These are phyloP conservation scores for Aspergillus sp. DNA, from an alignment of 2,329 filamentous ascomycete species.

Conservation along the genomic window DNA sequence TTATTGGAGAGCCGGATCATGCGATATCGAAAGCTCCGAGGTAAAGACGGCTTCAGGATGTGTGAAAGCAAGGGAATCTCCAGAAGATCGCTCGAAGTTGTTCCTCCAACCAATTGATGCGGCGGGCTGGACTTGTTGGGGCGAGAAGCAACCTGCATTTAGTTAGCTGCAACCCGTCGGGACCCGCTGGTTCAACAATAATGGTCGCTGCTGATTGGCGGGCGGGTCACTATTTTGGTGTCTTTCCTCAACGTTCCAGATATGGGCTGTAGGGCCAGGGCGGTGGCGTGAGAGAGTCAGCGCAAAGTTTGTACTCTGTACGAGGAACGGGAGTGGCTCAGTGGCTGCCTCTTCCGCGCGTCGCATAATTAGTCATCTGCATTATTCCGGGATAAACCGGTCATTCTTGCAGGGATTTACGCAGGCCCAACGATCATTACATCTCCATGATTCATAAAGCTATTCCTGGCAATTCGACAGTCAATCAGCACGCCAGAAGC, in stretches of 20 bases:
- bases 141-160: constrained; percentile 11
- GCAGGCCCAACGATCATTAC: background rate
- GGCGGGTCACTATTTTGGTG: background rate
- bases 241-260: background rate
- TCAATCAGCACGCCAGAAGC: background rate
- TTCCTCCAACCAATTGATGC: constrained; percentile 10
- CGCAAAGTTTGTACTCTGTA: too few species aligned
- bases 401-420: too few species aligned
- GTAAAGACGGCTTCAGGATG: constrained; percentile 9
- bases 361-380: background rate
- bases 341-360: background rate
- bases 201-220: background rate
- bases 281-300: background rate
- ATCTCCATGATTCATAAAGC: background rate
- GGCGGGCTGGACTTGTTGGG: constrained; percentile 17
- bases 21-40: constrained; percentile 27
- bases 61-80: background rate
- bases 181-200: background rate
- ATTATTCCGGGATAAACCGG: background rate
- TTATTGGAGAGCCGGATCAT: constrained; percentile 20
- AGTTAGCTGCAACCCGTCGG: constrained; percentile 5
- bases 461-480: background rate
- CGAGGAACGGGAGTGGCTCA: background rate
- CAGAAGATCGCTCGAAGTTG: background rate
- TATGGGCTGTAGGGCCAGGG: background rate